Evolutionary conservation across 2,329 filamentous ascomycete species (phyloP), one percentile per base, ranked within the genome.

Genomic region (Fusarium vanettenii): DNA sequence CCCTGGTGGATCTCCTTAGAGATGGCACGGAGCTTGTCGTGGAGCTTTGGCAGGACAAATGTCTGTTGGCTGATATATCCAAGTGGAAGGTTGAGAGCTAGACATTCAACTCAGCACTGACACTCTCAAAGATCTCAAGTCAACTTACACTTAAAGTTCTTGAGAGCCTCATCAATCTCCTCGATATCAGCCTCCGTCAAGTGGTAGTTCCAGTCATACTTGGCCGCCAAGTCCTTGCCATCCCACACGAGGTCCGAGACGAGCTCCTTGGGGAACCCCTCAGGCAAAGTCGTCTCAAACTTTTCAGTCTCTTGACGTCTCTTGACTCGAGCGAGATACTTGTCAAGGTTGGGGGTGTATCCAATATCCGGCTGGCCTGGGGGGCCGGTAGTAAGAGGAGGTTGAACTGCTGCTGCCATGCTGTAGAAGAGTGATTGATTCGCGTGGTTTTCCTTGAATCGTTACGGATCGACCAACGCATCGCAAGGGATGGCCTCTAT

Each of bases 171-270:
- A n/a, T 80, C 70, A 10, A 92, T 84, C 79, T 92, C 90, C 4
- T 81, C 79, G 4, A 90, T 73, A 62, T 91, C 86, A 4, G 79
- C 77, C 0, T 82, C 72, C 1, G 78, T 86, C 35, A 92, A 80
- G 9, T 84, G 78, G 70, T 89, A 90, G 39, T 85, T 87, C 87
- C 89, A 91, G 67, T 90, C 79, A 67, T 87, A 89, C 3, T 80
- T 81, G 11, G 86, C 80, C 0, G 80, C 84, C 29, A 91, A 78
- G 4, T 82, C 85, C 10, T 84, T 81, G 2, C 88, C 89, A 61
- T 91, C 88, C 90, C 90, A 92, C 1, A 90, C 89, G 5, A 92
- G 81, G 10, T 86, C 81, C 0, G 86, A 88, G 6, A 83, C 78
- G 8, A 92, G 80, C 61, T 86, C 77, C 7, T 76, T 27, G 0